Evolutionary conservation across 805 yeast genomes (phyloP), one percentile per base, ranked within the genome.

Genomic region (Wickerhamiella brachini): DNA sequence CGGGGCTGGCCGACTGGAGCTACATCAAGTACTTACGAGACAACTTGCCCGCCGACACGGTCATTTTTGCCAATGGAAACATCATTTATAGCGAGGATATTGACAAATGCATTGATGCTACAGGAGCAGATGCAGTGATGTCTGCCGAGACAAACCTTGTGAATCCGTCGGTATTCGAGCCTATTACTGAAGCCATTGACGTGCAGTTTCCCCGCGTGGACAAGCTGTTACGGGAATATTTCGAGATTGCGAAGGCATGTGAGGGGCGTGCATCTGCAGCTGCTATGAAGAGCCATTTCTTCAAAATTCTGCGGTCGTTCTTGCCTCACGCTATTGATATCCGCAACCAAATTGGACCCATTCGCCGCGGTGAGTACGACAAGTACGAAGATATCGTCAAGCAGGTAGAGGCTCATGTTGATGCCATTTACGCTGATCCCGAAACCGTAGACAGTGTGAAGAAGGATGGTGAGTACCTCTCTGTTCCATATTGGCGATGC

Each of bases 1-100:
- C 98, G 0, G 98, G 98, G 0, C 69, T 93, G 48, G 97, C 99
- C 1, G 89, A 93, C 68, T 90, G 98, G 97, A 74, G 78, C 29
- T 73, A 81, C 24, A 75, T 93, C 53, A 77, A 73, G 57, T 86
- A 79, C 62, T 63, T 93, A 42, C 72, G 93, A 52, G 95, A 88
- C 26, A 82, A 85, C 56, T 70, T 93, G 46, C 74, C 74, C 12
- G 84, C 90, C 0, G 93, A 81, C 47, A 87, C 90, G 1, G 97
- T 93, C 0, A 82, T 93, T 57, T 85, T 93, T 61, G 86, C 95
- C 44, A 93, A 93, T 65, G 99, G 99, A 5, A 93, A 93, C 66
- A 78, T 93, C n/a, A 68, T 93, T 45, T 93, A 93, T 61, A 85
- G 95, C 0, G 84, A 81, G 44, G 97, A 93, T 64, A 71, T 90